phyloP scores from a whole-genome alignment of 306 rosid genomes.

The Begonia peltatifolia region DNA sequence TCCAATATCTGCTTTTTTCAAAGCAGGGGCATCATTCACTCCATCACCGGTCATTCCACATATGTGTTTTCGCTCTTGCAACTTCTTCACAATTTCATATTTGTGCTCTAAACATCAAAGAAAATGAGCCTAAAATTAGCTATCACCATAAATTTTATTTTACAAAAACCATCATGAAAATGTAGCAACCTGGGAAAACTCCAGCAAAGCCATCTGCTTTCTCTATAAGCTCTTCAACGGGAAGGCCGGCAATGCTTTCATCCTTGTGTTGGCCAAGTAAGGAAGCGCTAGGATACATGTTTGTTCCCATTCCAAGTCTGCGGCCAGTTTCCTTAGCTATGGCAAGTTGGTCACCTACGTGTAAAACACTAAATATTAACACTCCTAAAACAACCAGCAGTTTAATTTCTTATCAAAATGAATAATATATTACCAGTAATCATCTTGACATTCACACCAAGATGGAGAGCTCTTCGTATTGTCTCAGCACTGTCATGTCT shows the following conservation, averaged over 20 bases:
- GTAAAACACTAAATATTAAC: conserved; percentile 2
- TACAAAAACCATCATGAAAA: background rate
- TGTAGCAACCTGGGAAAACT: conserved; percentile 77
- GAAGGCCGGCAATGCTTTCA: conserved; percentile 67
- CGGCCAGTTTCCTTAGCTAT: conserved; percentile 95
- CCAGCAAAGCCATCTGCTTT: conserved; percentile 99
- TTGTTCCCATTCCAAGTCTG: conserved; percentile 98
- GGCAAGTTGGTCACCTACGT: conserved; percentile 93
- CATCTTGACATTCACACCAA: conserved; percentile 98
- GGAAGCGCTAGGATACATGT: conserved; percentile 93
- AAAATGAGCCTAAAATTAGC: too few relatives aligned
- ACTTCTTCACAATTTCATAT: conserved; percentile 87
- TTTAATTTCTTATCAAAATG: background rate
- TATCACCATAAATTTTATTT: background rate
- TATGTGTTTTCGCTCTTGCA: conserved; percentile 92
- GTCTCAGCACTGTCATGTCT: conserved; percentile 99
- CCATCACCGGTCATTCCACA: conserved; percentile 99
- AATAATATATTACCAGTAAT: conserved; percentile 58
- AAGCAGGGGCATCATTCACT: conserved; percentile 97
- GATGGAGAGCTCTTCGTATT: conserved; percentile 85
- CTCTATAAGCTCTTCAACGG: conserved; percentile 90
- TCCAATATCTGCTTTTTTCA: conserved; percentile 97
- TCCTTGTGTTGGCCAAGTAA: conserved; percentile 93
- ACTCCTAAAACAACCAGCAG: background rate
- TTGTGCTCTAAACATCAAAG: conserved; percentile 56